Conservation (phyloP, 306 rosid genomes). For the Pyrus pyrifolia region DNA sequence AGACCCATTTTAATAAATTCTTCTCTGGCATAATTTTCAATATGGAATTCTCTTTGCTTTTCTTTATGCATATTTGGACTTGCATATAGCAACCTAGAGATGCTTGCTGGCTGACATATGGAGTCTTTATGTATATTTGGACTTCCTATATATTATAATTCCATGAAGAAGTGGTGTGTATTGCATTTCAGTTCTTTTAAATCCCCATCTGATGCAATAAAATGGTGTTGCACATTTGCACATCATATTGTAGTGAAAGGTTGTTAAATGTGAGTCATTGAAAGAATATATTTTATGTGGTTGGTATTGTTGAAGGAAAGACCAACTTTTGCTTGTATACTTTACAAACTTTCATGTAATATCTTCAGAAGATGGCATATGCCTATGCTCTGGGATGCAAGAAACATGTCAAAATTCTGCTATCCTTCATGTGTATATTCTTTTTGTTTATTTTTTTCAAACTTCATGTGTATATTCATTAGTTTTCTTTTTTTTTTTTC, state of each 20-base stretch:
- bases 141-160: too few relatives aligned
- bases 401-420: neutral
- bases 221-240: neutral
- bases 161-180: too few relatives aligned
- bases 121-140: neutral
- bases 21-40: neutral
- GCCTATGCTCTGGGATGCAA: neutral
- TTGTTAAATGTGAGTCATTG: neutral
- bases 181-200: neutral
- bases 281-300: neutral
- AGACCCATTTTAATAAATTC: neutral
- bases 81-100: neutral
- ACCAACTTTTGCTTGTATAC: neutral
- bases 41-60: neutral
- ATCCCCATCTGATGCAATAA: neutral
- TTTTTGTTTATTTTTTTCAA: neutral
- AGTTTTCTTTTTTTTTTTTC: constrained; percentile 8
- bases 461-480: neutral
- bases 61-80: neutral
- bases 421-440: neutral
- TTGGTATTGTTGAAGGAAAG: neutral
- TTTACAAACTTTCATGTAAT: neutral
- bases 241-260: neutral
- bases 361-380: neutral
- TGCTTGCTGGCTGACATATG: neutral